Percentiles rank a stretch among this genome's conserved stretches.
phyloP scores from a whole-genome alignment of 1,139 yeast genomes.

The Wickerhamiella infanticola region DNA sequence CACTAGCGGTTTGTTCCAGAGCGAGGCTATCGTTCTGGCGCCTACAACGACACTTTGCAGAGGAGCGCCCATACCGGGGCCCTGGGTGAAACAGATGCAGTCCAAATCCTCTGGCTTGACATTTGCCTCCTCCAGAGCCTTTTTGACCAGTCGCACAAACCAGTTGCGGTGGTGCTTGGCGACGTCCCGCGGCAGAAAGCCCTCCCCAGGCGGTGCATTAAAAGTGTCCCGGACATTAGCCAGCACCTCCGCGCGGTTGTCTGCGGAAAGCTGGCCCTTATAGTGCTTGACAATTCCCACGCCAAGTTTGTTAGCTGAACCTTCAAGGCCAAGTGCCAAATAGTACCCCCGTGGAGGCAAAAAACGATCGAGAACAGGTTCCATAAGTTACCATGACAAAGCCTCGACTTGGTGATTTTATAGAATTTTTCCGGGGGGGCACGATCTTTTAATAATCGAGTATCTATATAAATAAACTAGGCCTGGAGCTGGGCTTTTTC shows the following conservation, averaged over 20 bases:
- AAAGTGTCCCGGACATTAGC: slow-evolving; percentile 89
- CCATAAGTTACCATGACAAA: slow-evolving; percentile 1
- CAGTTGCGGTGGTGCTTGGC: slow-evolving; percentile 94
- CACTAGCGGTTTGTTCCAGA: slow-evolving; percentile 74
- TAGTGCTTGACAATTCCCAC: slow-evolving; percentile 84
- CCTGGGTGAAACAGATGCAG: slow-evolving; percentile 90
- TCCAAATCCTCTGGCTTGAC: slow-evolving; percentile 47
- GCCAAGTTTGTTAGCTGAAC: slow-evolving; percentile 92
- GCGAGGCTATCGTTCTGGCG: slow-evolving; percentile 67
- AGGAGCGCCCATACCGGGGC: slow-evolving; percentile 99
- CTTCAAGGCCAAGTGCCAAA: slow-evolving; percentile 80
- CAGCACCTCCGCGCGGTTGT: slow-evolving; percentile 57
- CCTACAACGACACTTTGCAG: slow-evolving; percentile 84
- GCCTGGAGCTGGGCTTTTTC: slow-evolving; percentile 12
- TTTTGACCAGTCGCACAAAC: slow-evolving; percentile 68
- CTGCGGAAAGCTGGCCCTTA: slow-evolving; percentile 24
- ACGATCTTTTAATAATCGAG: too few relatives aligned
- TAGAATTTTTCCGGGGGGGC: too few relatives aligned
- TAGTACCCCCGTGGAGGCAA: slow-evolving; percentile 18
- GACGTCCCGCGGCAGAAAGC: slow-evolving; percentile 87
- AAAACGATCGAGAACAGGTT: slow-evolving; percentile 10
- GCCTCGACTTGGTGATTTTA: background rate
- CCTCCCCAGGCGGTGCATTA: slow-evolving; percentile 95
- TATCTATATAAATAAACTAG: background rate
- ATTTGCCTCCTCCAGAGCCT: slow-evolving; percentile 49